A percentile compares a stretch with the other conserved stretches of the same genome.
Evolutionary conservation across 139 green algal species (phyloP).

Genomic region (Coccomyxa sp.): DNA sequence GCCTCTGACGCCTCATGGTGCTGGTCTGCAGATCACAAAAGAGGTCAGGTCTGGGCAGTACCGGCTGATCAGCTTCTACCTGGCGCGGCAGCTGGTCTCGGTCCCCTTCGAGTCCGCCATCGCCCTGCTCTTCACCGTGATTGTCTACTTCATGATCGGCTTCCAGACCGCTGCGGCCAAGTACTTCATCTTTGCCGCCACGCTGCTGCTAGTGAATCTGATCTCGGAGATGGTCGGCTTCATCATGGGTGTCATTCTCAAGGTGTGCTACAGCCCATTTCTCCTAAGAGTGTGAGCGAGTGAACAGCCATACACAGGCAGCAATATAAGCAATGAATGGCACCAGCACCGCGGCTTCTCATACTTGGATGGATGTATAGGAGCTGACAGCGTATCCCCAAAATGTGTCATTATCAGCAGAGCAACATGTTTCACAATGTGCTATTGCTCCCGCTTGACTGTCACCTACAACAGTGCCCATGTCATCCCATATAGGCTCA

Average conservation of each 20-base stretch:
- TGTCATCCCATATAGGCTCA: no score
- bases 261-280: not conserved
- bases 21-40: not conserved
- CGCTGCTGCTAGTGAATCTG: conserved; percentile 23
- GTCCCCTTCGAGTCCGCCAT: conserved; percentile 30
- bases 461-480: no score
- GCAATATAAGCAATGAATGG: no score
- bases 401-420: no score
- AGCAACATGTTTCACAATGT: no score
- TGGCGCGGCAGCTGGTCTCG: conserved; percentile 24
- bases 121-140: conserved; percentile 8
- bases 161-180: conserved; percentile 26
- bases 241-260: conserved; percentile 17
- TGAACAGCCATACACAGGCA: no score
- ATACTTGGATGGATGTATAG: no score
- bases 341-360: no score
- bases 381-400: no score
- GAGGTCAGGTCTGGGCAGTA: conserved; percentile 14
- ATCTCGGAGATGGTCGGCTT: conserved; percentile 31
- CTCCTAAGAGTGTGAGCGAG: no score
- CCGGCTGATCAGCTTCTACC: conserved; percentile 24
- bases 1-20: not conserved
- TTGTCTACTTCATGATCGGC: conserved; percentile 42
- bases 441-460: no score
- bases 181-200: conserved; percentile 26